These are phyloP conservation scores for Phytophthora pseudosyringae DNA, from an alignment of 352 stramenopile genomes.

Conservation along the genomic window DNA sequence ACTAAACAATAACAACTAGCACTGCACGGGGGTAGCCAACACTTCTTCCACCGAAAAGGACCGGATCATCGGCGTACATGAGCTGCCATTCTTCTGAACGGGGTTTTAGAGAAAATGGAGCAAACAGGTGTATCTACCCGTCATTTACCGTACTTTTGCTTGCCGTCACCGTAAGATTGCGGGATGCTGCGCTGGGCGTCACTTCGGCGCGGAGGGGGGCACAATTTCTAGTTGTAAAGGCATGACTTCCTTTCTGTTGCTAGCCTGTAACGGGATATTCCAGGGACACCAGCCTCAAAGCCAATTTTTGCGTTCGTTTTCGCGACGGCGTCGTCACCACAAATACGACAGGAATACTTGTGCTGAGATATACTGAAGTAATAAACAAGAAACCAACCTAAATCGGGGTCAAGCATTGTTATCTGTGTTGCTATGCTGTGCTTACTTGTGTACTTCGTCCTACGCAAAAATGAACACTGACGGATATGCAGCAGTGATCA, in stretches of 20 bases:
- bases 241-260: conserved; percentile 4
- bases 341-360: too few relatives aligned
- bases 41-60: conserved; percentile 3
- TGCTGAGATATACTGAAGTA: too few relatives aligned
- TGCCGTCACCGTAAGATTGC: conserved; percentile 9
- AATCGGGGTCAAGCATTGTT: too few relatives aligned
- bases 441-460: too few relatives aligned
- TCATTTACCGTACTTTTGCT: neutral
- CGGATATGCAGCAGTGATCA: too few relatives aligned
- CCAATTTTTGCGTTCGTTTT: conserved; percentile 20
- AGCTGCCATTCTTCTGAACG: neutral
- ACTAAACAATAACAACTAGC: too few relatives aligned
- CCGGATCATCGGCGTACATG: neutral
- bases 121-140: neutral
- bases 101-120: neutral
- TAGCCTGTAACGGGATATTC: conserved; percentile 16
- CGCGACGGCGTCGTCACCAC: neutral
- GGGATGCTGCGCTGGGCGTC: neutral
- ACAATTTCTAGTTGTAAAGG: conserved; percentile 25
- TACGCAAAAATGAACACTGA: too few relatives aligned
- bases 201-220: conserved; percentile 8
- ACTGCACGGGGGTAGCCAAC: neutral
- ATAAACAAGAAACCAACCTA: too few relatives aligned
- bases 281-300: conserved; percentile 10
- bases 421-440: too few relatives aligned